These are phyloP conservation scores for Tarenaya hassleriana DNA, from an alignment of 345 rosid species.

Conservation along the genomic window DNA sequence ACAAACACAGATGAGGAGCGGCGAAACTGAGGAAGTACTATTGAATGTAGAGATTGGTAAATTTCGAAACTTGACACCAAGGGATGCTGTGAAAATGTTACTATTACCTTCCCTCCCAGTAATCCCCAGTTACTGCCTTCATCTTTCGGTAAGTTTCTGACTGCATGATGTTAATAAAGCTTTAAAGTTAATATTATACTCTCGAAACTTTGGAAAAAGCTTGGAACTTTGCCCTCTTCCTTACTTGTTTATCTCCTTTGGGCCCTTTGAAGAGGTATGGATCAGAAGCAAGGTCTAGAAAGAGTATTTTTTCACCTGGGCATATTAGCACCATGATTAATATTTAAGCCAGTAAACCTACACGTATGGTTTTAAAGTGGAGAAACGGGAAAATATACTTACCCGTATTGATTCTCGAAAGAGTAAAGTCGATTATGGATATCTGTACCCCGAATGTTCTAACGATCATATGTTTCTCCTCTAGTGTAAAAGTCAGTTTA, in stretches of 20 bases:
- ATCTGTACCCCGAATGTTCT: slow-evolving; percentile 54
- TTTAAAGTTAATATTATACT: slow-evolving; percentile 4
- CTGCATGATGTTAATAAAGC: slow-evolving; percentile 39
- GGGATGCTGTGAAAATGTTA: neutral
- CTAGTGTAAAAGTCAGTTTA: slow-evolving; percentile 43
- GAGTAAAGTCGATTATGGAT: slow-evolving; percentile 88
- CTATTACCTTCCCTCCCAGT: slow-evolving; percentile 84
- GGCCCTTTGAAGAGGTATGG: slow-evolving; percentile 86
- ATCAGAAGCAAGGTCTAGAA: slow-evolving; percentile 76
- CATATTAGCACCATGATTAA: slow-evolving; percentile 8
- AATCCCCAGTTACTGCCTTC: slow-evolving; percentile 66
- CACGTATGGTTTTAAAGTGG: slow-evolving; percentile 4
- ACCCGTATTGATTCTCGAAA: slow-evolving; percentile 91
- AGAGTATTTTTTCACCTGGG: slow-evolving; percentile 77
- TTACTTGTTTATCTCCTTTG: slow-evolving; percentile 86
- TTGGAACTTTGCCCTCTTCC: slow-evolving; percentile 7
- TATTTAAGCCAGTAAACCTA: neutral
- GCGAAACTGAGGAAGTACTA: neutral
- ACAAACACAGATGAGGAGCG: neutral
- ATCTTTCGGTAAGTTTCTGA: slow-evolving; percentile 87
- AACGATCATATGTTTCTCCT: slow-evolving; percentile 47
- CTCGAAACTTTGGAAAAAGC: neutral
- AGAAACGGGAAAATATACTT: slow-evolving; percentile 13
- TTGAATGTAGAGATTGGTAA: slow-evolving; percentile 4
- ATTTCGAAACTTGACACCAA: neutral